phyloP scores from a whole-genome alignment of 2,329 filamentous ascomycete species.

The Fusarium denticulatum region DNA sequence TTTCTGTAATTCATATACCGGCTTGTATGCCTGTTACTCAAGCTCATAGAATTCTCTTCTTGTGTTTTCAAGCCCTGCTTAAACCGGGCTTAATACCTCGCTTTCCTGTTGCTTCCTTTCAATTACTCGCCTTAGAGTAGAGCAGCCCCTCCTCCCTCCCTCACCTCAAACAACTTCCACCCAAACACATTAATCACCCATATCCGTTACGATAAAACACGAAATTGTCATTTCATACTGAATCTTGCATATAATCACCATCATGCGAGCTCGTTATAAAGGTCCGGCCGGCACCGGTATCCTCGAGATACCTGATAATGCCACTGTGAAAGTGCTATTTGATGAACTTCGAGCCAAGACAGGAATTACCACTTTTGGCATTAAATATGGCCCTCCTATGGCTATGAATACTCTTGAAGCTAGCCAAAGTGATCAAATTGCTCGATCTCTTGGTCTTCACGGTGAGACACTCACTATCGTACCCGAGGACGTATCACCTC shows the following conservation, averaged over 20 bases:
- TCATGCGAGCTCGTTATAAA: conserved; percentile 79
- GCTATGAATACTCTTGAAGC: conserved; percentile 72
- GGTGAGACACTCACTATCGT: conserved; percentile 63
- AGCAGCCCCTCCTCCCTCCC: conserved; percentile 10
- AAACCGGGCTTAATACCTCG: background rate
- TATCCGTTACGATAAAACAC: background rate
- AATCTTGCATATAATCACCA: background rate
- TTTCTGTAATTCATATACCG: background rate
- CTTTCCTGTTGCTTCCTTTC: conserved; percentile 6
- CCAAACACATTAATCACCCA: background rate
- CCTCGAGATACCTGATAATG: conserved; percentile 73
- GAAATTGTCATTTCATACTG: background rate
- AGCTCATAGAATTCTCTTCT: background rate
- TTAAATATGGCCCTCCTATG: conserved; percentile 85
- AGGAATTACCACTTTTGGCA: conserved; percentile 71
- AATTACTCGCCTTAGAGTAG: conserved; percentile 12
- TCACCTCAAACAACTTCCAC: background rate
- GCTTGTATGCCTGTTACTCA: background rate
- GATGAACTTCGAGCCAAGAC: conserved; percentile 71
- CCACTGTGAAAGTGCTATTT: conserved; percentile 71
- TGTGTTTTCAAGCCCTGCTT: background rate
- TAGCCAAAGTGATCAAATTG: conserved; percentile 58
- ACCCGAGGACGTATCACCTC: conserved; percentile 48
- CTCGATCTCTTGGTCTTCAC: conserved; percentile 60
- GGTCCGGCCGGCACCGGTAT: conserved; percentile 78